Evolutionary conservation across 2,329 filamentous ascomycete genomes (phyloP).

Genomic region (Paecilomyces sp.): DNA sequence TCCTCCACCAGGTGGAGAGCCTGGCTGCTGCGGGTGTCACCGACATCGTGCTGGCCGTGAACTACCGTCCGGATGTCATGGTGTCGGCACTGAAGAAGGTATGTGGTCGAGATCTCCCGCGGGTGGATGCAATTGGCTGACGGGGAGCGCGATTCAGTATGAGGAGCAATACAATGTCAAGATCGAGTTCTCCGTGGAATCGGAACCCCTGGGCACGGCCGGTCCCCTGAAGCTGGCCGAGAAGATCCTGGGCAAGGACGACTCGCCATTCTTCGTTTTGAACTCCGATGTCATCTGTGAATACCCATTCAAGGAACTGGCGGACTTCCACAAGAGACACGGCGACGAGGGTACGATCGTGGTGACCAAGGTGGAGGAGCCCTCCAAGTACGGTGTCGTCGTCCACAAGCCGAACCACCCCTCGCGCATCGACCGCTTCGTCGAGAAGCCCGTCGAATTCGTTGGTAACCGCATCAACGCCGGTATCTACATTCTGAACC

Average conservation of each 20-base stretch:
- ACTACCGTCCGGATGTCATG: slow-evolving; percentile 98
- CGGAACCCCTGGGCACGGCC: slow-evolving; percentile 88
- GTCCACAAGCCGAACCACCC: slow-evolving; percentile 92
- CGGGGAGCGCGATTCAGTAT: slow-evolving; percentile 50
- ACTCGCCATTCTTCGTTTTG: slow-evolving; percentile 92
- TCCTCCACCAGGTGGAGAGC: slow-evolving; percentile 94
- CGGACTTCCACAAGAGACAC: slow-evolving; percentile 85
- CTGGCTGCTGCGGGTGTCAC: slow-evolving; percentile 90
- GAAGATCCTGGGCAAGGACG: slow-evolving; percentile 84
- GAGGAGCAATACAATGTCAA: slow-evolving; percentile 87
- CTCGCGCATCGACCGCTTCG: slow-evolving; percentile 93
- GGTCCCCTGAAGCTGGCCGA: slow-evolving; percentile 94
- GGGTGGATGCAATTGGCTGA: not conserved
- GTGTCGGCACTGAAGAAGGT: slow-evolving; percentile 87
- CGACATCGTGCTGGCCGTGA: slow-evolving; percentile 95
- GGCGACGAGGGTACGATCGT: slow-evolving; percentile 96
- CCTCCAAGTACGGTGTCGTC: slow-evolving; percentile 96
- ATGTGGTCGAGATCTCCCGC: slow-evolving; percentile 20
- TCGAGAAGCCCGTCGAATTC: slow-evolving; percentile 98
- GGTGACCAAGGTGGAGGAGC: slow-evolving; percentile 98
- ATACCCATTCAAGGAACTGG: slow-evolving; percentile 86
- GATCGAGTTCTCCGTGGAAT: slow-evolving; percentile 95
- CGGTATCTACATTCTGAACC: slow-evolving; percentile 96
- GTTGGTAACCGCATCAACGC: slow-evolving; percentile 98
- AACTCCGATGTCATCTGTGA: slow-evolving; percentile 99